These are phyloP conservation scores for Yamadazyma laniorum DNA, from an alignment of 805 yeast species.

Conservation along the genomic window DNA sequence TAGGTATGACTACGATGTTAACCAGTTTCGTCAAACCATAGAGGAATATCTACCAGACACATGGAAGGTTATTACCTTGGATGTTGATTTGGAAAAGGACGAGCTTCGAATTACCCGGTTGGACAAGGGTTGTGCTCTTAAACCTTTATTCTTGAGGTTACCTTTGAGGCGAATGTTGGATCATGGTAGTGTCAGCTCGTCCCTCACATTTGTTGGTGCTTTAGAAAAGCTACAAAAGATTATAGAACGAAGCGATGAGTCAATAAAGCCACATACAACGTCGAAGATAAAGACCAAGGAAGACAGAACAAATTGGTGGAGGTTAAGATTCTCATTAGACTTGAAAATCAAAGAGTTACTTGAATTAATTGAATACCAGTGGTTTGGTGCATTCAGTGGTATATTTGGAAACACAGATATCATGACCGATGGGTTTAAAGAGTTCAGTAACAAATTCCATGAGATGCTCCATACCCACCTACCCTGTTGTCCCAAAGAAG, in stretches of 20 bases:
- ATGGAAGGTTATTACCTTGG: constrained; percentile 64
- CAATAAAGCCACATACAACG: constrained; percentile 56
- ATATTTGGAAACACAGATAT: constrained; percentile 39
- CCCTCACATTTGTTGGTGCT: constrained; percentile 44
- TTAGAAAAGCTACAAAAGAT: constrained; percentile 34
- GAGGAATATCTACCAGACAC: constrained; percentile 19
- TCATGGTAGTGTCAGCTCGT: constrained; percentile 36
- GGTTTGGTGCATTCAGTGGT: constrained; percentile 80
- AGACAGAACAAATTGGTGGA: constrained; percentile 79
- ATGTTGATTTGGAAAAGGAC: constrained; percentile 52
- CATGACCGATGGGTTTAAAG: not conserved
- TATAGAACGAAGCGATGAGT: constrained; percentile 57
- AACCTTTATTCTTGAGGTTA: constrained; percentile 52
- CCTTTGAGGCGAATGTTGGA: constrained; percentile 53
- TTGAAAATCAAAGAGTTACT: constrained; percentile 51
- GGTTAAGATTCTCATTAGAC: constrained; percentile 61
- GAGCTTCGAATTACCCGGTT: constrained; percentile 55
- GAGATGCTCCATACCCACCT: not conserved
- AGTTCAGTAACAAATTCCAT: not conserved
- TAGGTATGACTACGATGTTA: not conserved
- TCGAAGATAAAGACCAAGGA: constrained; percentile 52
- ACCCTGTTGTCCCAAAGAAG: not conserved
- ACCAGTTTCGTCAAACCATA: not conserved
- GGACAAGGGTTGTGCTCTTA: constrained; percentile 17
- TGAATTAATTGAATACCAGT: constrained; percentile 53